A percentile compares a stretch with the other conserved stretches of the same genome.
These are phyloP conservation scores for Hydnum rufescens DNA, from an alignment of 768 basidiomycete genomes.

Conservation along the genomic window DNA sequence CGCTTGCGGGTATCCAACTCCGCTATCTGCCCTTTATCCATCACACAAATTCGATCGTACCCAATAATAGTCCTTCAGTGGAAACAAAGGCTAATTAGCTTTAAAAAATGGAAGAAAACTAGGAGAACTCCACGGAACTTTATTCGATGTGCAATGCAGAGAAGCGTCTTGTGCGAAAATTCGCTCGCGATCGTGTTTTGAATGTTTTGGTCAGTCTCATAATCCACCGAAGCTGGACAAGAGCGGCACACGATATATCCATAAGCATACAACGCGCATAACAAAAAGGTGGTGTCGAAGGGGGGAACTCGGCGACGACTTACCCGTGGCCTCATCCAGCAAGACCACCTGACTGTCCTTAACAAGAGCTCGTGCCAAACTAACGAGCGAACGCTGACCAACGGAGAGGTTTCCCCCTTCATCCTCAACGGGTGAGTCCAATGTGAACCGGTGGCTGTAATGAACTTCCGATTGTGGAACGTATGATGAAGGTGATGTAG, in stretches of 20 bases:
- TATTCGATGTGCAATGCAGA: conserved; percentile 10
- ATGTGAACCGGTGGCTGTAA: conserved; percentile 2
- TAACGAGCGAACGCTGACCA: conserved; percentile 7
- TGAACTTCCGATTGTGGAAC: background rate
- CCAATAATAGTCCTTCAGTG: background rate
- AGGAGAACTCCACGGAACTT: background rate
- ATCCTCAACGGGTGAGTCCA: conserved; percentile 6
- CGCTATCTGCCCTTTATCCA: conserved; percentile 7
- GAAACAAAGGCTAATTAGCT: background rate
- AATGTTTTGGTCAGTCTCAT: conserved; percentile 13
- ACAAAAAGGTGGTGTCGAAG: background rate
- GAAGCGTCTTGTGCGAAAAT: conserved; percentile 14
- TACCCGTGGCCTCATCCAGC: conserved; percentile 7
- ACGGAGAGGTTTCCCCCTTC: conserved; percentile 7
- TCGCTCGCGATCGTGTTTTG: conserved; percentile 17
- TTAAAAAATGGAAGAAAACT: background rate
- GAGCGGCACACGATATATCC: background rate
- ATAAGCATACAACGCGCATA: background rate
- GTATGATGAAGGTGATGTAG: background rate
- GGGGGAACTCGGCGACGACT: background rate
- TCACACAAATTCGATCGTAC: conserved; percentile 2
- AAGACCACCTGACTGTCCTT: conserved; percentile 34
- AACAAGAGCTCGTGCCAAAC: conserved; percentile 8
- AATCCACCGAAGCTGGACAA: conserved; percentile 16
- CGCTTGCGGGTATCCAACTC: conserved; percentile 37